Percentiles rank a stretch among this genome's conserved stretches.
Conservation (phyloP, 1,139 yeast genomes). For the Saccharomyces hybrid region DNA sequence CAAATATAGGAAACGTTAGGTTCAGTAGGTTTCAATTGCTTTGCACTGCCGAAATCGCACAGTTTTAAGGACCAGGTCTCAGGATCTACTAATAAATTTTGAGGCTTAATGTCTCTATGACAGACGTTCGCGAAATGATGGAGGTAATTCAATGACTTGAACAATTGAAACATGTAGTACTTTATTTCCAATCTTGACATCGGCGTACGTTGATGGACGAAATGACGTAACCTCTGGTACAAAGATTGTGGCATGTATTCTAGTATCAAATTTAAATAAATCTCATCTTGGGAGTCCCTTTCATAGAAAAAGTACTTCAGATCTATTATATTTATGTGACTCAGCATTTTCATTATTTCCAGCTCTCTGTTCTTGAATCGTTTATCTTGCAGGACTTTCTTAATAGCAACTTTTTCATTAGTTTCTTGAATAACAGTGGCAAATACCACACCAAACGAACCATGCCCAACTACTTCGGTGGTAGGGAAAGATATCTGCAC, state of each 20-base stretch:
- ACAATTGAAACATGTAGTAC: slow-evolving; percentile 82
- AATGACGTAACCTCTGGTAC: slow-evolving; percentile 83
- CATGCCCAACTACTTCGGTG: slow-evolving; percentile 82
- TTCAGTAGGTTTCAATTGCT: slow-evolving; percentile 77
- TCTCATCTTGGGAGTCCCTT: slow-evolving; percentile 43
- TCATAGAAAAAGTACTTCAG: slow-evolving; percentile 85
- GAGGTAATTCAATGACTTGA: slow-evolving; percentile 84
- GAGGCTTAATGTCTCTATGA: slow-evolving; percentile 96
- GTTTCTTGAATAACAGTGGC: slow-evolving; percentile 74
- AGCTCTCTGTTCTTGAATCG: slow-evolving; percentile 93
- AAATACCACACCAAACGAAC: slow-evolving; percentile 94
- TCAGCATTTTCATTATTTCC: slow-evolving; percentile 84
- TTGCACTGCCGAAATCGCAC: slow-evolving; percentile 99
- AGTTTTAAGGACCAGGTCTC: slow-evolving; percentile 74
- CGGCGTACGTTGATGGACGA: slow-evolving; percentile 56
- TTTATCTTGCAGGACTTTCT: slow-evolving; percentile 88
- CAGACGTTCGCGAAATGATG: slow-evolving; percentile 82
- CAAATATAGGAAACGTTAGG: slow-evolving; percentile 95
- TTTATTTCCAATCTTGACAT: slow-evolving; percentile 92
- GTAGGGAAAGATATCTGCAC: slow-evolving; percentile 32
- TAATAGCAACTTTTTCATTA: slow-evolving; percentile 80
- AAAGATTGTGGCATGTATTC: slow-evolving; percentile 94
- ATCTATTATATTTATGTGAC: slow-evolving; percentile 80
- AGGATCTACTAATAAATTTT: slow-evolving; percentile 84
- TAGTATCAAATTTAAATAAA: slow-evolving; percentile 76